A percentile compares a stretch with the other conserved stretches of the same genome.
These are phyloP conservation scores for Raffaelea deltoideospora DNA, from an alignment of 2,329 filamentous ascomycete genomes.

Conservation along the genomic window DNA sequence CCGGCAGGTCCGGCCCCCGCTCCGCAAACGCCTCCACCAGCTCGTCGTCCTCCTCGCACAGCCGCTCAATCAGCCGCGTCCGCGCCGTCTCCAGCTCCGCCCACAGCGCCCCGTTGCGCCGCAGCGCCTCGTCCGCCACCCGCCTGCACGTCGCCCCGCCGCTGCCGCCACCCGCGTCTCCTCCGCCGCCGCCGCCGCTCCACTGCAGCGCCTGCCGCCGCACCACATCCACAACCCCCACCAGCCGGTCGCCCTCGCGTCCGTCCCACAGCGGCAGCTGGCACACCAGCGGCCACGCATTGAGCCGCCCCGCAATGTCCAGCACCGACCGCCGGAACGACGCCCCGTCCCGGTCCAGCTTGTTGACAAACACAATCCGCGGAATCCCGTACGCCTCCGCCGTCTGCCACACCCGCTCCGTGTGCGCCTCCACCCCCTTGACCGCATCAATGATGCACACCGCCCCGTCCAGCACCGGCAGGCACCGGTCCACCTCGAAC, in stretches of 20 bases:
- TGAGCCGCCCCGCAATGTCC: constrained; percentile 66
- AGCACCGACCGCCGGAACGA: constrained; percentile 72
- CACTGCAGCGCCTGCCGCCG: constrained; percentile 62
- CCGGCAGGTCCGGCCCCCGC: constrained; percentile 56
- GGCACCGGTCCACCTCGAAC: constrained; percentile 84
- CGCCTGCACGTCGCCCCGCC: no score
- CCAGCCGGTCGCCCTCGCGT: constrained; percentile 57
- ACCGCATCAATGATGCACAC: constrained; percentile 21
- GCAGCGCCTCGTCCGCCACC: constrained; percentile 18
- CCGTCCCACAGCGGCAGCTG: constrained; percentile 93
- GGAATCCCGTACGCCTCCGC: constrained; percentile 78
- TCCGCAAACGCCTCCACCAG: constrained; percentile 78
- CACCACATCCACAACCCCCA: constrained; percentile 74
- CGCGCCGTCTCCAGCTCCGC: constrained; percentile 63
- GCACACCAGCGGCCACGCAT: constrained; percentile 78
- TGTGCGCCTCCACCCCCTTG: constrained; percentile 73
- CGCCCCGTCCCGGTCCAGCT: constrained; percentile 70
- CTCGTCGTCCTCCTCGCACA: constrained; percentile 78
- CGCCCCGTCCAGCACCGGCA: constrained; percentile 27
- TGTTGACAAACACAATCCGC: constrained; percentile 68
- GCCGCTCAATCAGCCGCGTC: constrained; percentile 60
- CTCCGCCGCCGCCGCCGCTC: constrained; percentile 29
- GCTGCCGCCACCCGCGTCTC: no score
- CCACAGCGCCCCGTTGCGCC: constrained; percentile 39
- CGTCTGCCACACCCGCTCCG: constrained; percentile 89